A percentile compares a stretch with the other conserved stretches of the same genome.
Conservation (phyloP, 148 eudicot species). For the Amaranthus palmeri region DNA sequence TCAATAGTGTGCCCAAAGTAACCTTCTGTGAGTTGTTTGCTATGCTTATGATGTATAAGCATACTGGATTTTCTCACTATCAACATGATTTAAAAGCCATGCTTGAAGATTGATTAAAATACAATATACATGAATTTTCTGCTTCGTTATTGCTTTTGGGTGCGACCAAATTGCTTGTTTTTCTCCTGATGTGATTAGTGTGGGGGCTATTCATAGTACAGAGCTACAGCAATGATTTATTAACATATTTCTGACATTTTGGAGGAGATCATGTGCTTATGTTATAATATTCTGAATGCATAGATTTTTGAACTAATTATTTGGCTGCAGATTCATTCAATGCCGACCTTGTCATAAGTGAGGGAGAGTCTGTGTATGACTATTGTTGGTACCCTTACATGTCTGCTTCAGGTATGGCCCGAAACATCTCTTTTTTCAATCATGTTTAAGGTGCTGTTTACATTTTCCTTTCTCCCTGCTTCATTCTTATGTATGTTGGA, state of each 20-base stretch:
- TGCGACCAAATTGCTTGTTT: neutral
- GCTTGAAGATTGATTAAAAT: neutral
- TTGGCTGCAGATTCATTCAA: constrained; percentile 65
- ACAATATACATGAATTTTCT: neutral
- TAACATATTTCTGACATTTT: neutral
- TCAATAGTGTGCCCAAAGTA: neutral
- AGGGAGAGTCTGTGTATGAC: constrained; percentile 95
- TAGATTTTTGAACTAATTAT: constrained; percentile 6
- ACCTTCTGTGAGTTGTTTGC: neutral
- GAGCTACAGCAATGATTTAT: neutral
- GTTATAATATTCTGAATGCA: neutral
- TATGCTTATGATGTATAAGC: neutral
- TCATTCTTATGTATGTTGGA: neutral
- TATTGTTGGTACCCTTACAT: constrained; percentile 95
- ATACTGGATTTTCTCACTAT: neutral
- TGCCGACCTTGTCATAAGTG: constrained; percentile 58
- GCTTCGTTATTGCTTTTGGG: neutral
- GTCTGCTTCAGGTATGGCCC: constrained; percentile 76
- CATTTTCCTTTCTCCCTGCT: neutral
- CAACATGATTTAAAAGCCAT: neutral
- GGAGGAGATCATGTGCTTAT: neutral
- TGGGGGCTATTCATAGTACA: neutral
- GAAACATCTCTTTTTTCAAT: constrained; percentile 5
- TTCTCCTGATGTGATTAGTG: neutral
- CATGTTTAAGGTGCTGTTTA: neutral